phyloP scores from a whole-genome alignment of 139 green algal genomes.

The Coelastrella sp. region DNA sequence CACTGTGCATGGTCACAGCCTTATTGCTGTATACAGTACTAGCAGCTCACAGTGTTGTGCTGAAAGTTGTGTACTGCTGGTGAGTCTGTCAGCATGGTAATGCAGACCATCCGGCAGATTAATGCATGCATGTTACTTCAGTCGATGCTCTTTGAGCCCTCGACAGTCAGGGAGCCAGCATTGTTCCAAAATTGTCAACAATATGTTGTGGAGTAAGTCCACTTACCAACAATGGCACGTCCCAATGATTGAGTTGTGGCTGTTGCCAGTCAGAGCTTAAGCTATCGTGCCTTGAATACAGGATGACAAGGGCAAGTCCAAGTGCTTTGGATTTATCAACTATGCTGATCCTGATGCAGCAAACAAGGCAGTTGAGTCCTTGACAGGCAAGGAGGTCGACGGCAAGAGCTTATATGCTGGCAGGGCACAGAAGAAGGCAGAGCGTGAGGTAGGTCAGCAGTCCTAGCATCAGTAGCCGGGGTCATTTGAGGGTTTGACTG shows the following conservation, averaged over 20 bases:
- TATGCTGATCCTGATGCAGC: constrained; percentile 81
- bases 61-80: not conserved
- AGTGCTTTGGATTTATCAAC: constrained; percentile 97
- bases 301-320: constrained; percentile 76
- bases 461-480: not conserved
- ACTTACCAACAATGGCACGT: no score
- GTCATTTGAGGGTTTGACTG: no score
- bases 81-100: not conserved
- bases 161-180: no score
- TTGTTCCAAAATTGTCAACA: no score
- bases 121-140: not conserved
- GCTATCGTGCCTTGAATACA: constrained; percentile 16
- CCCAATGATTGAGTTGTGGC: no score
- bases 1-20: not conserved
- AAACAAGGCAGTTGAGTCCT: constrained; percentile 75
- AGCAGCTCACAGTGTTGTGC: not conserved
- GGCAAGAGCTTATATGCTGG: constrained; percentile 70
- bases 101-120: not conserved
- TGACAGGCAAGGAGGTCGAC: constrained; percentile 85
- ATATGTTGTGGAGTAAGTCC: no score
- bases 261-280: no score
- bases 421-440: constrained; percentile 92
- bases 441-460: constrained; percentile 70
- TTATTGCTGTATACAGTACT: not conserved
- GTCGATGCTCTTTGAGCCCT: no score